Base-by-base conservation (phyloP, 1,139 yeast genomes). In the Suhomyces wounanorum region DNA sequence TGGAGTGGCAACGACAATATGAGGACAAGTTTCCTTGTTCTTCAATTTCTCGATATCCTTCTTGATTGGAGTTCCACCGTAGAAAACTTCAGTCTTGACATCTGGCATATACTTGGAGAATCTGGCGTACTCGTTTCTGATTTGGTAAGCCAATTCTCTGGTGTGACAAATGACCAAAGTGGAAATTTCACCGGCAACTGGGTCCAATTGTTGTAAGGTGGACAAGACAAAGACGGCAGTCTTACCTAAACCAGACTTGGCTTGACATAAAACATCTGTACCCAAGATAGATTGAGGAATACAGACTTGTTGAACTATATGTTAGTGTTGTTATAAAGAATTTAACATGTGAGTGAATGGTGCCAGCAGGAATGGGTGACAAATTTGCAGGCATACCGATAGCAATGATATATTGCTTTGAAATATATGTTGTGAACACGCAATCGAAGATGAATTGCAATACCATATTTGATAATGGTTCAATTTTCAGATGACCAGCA, bases 191-290 rank as follows among this genome's bases (percentile, higher is more conserved):
- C 99, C 99, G 55, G 96, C 91, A 59, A 94, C 91, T 48, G 99
- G 98, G 67, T 94, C 99, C 66, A 94, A 82, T 77, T 94, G 98
- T 75, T 94, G 98, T 68, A 94, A 82, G 54, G 99, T 92, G 25
- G 97, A 90, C 66, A 94, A 81, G 52, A 94, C 98, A 64, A 94
- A 94, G 55, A 94, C 99, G 47, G 99, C 99, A 53, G 99, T 94
- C 75, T 94, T 94, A 85, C 99, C 99, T 63, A 94, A 82, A 86
- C 99, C 99, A 45, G 99, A 94, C 80, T 94, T 94, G 72, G 99
- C 99, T 79, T 94, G 99, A 78, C 99, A 94, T 61, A 94, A 78
- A 54, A 94, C 98, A 68, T 94, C 99, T 57, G 97, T 92, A 69
- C 99, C 99, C 65, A 94, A 87, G 66, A 94, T 91, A 52, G 98